A percentile compares a stretch with the other conserved stretches of the same genome.
These are phyloP conservation scores for Jackrogersella minutella DNA, from an alignment of 495 filamentous ascomycete species.

Conservation along the genomic window DNA sequence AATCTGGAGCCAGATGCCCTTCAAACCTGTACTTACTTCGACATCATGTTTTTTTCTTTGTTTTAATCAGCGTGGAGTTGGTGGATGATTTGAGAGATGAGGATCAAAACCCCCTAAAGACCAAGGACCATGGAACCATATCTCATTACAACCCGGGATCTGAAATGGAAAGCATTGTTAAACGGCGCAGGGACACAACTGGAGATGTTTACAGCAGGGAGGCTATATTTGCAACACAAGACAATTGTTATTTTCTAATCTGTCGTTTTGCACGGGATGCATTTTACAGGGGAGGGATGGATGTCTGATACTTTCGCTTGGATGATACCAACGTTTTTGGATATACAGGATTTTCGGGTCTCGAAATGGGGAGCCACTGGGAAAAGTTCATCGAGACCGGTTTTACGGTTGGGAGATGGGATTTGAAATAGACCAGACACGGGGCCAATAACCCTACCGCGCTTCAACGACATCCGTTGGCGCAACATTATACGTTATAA, in stretches of 20 bases:
- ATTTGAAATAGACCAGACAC: slow-evolving; percentile 41
- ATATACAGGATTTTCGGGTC: slow-evolving; percentile 29
- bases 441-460: slow-evolving; percentile 37
- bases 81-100: slow-evolving; percentile 41
- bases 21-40: slow-evolving; percentile 42
- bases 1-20: slow-evolving; percentile 20
- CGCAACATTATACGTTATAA: slow-evolving; percentile 42
- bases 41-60: slow-evolving; percentile 41
- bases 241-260: slow-evolving; percentile 40
- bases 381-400: slow-evolving; percentile 38
- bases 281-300: slow-evolving; percentile 31
- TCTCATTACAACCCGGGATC: slow-evolving; percentile 38
- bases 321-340: slow-evolving; percentile 47
- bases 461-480: slow-evolving; percentile 28
- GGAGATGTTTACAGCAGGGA: slow-evolving; percentile 37
- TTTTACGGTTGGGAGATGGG: slow-evolving; percentile 34
- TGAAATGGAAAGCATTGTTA: slow-evolving; percentile 35
- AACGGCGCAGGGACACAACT: slow-evolving; percentile 41
- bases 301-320: slow-evolving; percentile 45
- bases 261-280: slow-evolving; percentile 36
- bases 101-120: slow-evolving; percentile 35
- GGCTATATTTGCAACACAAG: slow-evolving; percentile 32
- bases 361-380: slow-evolving; percentile 34
- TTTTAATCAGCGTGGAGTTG: slow-evolving; percentile 48
- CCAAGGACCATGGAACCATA: slow-evolving; percentile 37